Evolutionary conservation across 2,329 filamentous ascomycete genomes (phyloP), one percentile per base, ranked within the genome.

Genomic region (Epicoccum nigrum): DNA sequence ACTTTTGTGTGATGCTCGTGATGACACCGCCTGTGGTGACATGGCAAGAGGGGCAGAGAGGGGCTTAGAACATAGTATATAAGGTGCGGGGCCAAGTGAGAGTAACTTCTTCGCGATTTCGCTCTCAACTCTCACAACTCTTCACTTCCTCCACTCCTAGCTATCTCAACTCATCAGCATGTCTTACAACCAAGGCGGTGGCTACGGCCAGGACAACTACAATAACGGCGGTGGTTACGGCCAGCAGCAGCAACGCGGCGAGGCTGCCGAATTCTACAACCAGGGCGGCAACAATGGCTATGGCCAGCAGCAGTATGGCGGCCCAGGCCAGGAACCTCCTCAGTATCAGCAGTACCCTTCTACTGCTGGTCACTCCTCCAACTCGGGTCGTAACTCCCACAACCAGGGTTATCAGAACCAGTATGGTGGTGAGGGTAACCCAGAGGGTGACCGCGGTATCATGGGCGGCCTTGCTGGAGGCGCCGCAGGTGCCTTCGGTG

Each of bases 401-500:
- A 62, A 62, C 35, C 62, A 66, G 41, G 60, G 60, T 8, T 43
- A 62, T 30, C 58, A 65, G 17, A 63, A 63, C 49, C 60, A 62
- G 48, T 64, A 62, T 30, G 44, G 41, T 4, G 60, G 60, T 13
- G 50, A 58, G 25, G 60, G 60, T 7, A 52, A 62, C 28, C 61
- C 61, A 28, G 65, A 64, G 34, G 53, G 59, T n/a, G 58, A 62
- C 25, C 64, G 65, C 9, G 64, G 64, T 7, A 52, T 68, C 38
- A 64, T 67, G 58, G 65, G 65, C 9, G 64, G 59, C 2, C 17
- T 65, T 4, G 62, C 64, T 4, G 65, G 65, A 12, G 64, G 62
- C 17, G 65, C 64, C 17, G 64, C 57, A 19, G 65, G 65, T 45
- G 65, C 61, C 4, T 66, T 60, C 20, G 65, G 65, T 4, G 65